A percentile compares a stretch with the other conserved stretches of the same genome.
phyloP scores from a whole-genome alignment of 2,329 filamentous ascomycete species.

The Chalara sp. region DNA sequence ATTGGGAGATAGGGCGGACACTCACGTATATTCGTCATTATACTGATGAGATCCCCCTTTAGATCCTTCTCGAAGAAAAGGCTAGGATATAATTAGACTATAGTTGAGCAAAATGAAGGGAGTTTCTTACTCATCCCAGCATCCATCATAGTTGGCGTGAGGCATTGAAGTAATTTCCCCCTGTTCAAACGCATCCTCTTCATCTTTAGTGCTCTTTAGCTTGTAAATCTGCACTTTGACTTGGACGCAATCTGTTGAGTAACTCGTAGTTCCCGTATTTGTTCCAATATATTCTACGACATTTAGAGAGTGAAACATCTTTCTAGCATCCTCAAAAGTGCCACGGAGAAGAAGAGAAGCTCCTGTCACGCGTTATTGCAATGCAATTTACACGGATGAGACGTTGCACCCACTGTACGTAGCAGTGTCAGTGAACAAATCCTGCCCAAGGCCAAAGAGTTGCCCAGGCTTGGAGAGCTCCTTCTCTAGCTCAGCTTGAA shows the following conservation, averaged over 20 bases:
- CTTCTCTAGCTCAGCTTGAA: background rate
- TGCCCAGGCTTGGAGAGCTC: background rate
- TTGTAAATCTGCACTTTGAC: constrained; percentile 16
- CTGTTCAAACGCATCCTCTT: constrained; percentile 10
- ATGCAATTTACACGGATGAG: background rate
- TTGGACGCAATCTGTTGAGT: constrained; percentile 9
- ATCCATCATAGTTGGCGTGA: constrained; percentile 16
- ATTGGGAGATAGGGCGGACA: background rate
- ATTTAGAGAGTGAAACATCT: constrained; percentile 15
- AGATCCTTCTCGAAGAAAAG: constrained; percentile 24
- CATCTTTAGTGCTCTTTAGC: constrained; percentile 5
- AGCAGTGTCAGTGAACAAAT: background rate
- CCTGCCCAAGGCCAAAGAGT: background rate
- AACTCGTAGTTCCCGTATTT: constrained; percentile 3
- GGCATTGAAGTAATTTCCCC: constrained; percentile 21
- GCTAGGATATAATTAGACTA: constrained; percentile 5
- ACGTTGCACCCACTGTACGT: background rate
- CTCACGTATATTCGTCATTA: constrained; percentile 23
- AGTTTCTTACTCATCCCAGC: constrained; percentile 21
- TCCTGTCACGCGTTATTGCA: background rate
- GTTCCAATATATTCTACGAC: constrained; percentile 21
- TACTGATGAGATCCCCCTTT: constrained; percentile 22
- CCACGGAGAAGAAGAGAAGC: constrained; percentile 6
- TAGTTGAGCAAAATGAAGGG: background rate
- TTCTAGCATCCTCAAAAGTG: constrained; percentile 4